Evolutionary conservation across 106 monocot species (phyloP).

Genomic region (Dendrobium nobile): DNA sequence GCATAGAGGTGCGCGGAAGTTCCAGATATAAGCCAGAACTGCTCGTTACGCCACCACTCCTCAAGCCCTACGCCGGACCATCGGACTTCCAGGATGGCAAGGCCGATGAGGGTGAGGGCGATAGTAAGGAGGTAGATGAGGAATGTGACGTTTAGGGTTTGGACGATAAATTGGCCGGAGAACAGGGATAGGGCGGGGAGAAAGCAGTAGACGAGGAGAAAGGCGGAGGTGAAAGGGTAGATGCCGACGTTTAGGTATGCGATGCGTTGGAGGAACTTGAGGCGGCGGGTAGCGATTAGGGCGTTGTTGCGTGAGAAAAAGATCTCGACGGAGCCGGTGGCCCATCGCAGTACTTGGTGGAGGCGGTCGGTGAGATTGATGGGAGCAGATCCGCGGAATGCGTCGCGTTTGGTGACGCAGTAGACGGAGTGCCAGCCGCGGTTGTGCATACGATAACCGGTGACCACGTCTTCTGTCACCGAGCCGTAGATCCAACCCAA

Average conservation of each 20-base stretch:
- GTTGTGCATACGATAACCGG: slow-evolving; percentile 79
- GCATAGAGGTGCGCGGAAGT: slow-evolving; percentile 59
- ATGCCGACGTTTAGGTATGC: slow-evolving; percentile 44
- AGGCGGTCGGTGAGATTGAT: slow-evolving; percentile 37
- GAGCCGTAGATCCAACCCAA: slow-evolving; percentile 42
- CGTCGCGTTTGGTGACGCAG: slow-evolving; percentile 68
- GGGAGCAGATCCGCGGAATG: slow-evolving; percentile 64
- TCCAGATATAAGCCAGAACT: slow-evolving; percentile 78
- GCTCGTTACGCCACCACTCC: slow-evolving; percentile 75
- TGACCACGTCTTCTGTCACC: slow-evolving; percentile 70
- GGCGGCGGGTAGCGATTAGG: slow-evolving; percentile 35
- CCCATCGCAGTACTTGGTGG: slow-evolving; percentile 76
- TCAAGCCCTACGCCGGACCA: slow-evolving; percentile 62
- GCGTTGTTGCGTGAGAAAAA: slow-evolving; percentile 77
- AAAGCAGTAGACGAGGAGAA: slow-evolving; percentile 72
- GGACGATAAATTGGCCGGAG: slow-evolving; percentile 43
- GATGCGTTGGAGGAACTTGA: slow-evolving; percentile 56
- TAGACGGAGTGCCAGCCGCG: slow-evolving; percentile 65
- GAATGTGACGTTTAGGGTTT: slow-evolving; percentile 21
- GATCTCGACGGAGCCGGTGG: slow-evolving; percentile 75
- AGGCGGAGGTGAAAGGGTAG: slow-evolving; percentile 67
- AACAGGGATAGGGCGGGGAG: slow-evolving; percentile 69
- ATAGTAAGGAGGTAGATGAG: slow-evolving; percentile 57
- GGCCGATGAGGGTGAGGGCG: slow-evolving; percentile 31
- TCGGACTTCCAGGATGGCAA: slow-evolving; percentile 55